These are phyloP conservation scores for Schizopora paradoxa DNA, from an alignment of 1,284 basidiomycete species.

Conservation along the genomic window DNA sequence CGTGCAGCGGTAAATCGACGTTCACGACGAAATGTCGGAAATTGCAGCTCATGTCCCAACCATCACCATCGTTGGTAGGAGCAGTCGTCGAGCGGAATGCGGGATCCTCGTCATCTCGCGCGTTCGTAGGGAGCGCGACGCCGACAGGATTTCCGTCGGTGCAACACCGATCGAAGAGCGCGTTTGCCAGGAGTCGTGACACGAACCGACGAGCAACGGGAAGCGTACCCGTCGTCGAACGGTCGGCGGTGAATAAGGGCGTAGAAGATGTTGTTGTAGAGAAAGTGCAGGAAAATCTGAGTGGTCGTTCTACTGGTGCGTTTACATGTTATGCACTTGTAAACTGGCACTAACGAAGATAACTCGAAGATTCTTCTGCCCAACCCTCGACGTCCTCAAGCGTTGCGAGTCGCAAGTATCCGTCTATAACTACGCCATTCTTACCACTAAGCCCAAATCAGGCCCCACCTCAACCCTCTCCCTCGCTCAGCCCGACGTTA, in stretches of 20 bases:
- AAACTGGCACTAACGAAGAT: too few species aligned
- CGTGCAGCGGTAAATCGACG: neutral
- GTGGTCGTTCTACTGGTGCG: neutral
- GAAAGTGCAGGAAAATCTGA: conserved; percentile 1
- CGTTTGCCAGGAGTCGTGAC: conserved; percentile 26
- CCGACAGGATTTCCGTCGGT: conserved; percentile 28
- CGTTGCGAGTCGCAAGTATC: too few species aligned
- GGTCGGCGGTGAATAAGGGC: neutral
- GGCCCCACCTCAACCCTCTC: too few species aligned
- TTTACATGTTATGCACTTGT: neutral
- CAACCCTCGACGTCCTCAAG: too few species aligned
- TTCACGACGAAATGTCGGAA: neutral
- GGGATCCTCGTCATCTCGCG: conserved; percentile 23
- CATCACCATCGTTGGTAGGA: conserved; percentile 38
- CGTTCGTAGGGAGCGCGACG: too few species aligned
- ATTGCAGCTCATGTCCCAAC: conserved; percentile 7
- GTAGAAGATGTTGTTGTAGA: neutral
- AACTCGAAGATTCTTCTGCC: too few species aligned
- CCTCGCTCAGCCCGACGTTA: too few species aligned
- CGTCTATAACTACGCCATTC: too few species aligned
- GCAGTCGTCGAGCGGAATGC: conserved; percentile 53
- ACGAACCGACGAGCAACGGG: conserved; percentile 14
- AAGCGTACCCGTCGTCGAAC: conserved; percentile 9
- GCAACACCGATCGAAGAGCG: conserved; percentile 22
- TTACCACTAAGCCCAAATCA: too few species aligned